Evolutionary conservation across 768 basidiomycete species (phyloP), one percentile per base, ranked within the genome.

Genomic region (Cyclocybe aegerita): DNA sequence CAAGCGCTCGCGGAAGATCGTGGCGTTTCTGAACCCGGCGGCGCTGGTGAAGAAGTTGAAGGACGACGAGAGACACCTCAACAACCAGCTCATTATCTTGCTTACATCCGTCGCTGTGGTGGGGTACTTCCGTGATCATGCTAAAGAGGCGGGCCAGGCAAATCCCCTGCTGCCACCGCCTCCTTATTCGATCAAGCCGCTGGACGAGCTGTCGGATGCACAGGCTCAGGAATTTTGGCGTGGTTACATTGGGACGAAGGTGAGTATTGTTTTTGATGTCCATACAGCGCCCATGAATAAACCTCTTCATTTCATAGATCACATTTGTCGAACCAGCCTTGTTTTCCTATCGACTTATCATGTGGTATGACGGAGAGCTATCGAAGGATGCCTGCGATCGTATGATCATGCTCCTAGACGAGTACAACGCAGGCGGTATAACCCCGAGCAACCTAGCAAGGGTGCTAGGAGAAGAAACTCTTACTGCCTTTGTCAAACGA

Each of bases 201-300:
- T 48, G 10, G 51, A 47, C 35, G 36, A 31, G 15, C 17, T 53
- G 2, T n/a, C 29, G 6, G 47, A 59, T 51, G 9, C 39, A 9
- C 57, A 62, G 9, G 59, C 60, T 11, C 39, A 37, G 6, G 46
- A 54, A 33, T 66, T 67, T 39, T 65, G 66, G 66, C 41, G 48
- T 4, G 52, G 47, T 9, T 58, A 57, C 36, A 46, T 66, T 14
- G 63, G 64, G n/a, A 54, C 53, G 6, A 55, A 65, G 58, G 65
- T 60, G 34, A 40, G 53, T 49, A 2, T 4, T 15, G 17, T 36
- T 4, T 7, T 35, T 32, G 12, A n/a, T n/a, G 14, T 11, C 11
- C 10, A 44, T 32, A 14, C 41, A 38, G 7, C n/a, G 9, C 31
- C 6, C 9, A 29, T 45, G 33, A 11, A 23, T 23, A 3, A 23